Conservation (phyloP, 192 early-diverging fungal species). For the Obelidium mucronatum region DNA sequence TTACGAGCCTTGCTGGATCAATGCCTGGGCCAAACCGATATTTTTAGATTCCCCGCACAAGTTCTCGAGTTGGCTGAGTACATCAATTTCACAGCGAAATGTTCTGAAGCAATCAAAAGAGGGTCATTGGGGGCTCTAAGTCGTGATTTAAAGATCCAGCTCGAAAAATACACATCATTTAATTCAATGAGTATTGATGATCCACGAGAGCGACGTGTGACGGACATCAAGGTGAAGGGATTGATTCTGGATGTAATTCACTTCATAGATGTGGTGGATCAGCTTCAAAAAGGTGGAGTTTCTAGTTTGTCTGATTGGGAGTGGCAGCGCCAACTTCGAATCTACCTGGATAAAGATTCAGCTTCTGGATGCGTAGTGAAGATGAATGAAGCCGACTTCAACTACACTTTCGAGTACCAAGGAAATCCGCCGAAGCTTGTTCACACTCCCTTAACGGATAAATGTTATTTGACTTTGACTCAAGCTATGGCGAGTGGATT, state of each 20-base stretch:
- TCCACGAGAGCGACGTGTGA: conserved; percentile 44
- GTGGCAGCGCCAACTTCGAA: conserved; percentile 63
- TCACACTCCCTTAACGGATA: conserved; percentile 67
- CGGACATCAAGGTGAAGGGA: conserved; percentile 60
- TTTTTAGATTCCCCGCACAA: conserved; percentile 62
- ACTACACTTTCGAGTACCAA: conserved; percentile 70
- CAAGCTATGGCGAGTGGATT: conserved; percentile 69
- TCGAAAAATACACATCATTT: conserved; percentile 62
- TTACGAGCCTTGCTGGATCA: conserved; percentile 46
- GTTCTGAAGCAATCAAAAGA: conserved; percentile 47
- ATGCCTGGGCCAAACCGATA: conserved; percentile 51
- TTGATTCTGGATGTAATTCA: conserved; percentile 67
- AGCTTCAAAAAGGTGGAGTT: conserved; percentile 50
- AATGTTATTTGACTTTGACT: conserved; percentile 66
- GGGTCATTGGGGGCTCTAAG: conserved; percentile 35
- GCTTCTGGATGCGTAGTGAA: conserved; percentile 46
- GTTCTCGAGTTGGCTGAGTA: conserved; percentile 56
- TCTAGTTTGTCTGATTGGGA: conserved; percentile 50
- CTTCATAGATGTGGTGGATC: conserved; percentile 62
- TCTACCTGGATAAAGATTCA: conserved; percentile 51
- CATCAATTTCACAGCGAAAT: conserved; percentile 60
- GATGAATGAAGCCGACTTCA: conserved; percentile 62
- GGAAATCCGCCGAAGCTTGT: conserved; percentile 65
- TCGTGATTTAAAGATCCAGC: conserved; percentile 45
- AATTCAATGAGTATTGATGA: conserved; percentile 53